Percentiles rank a stretch among this genome's conserved stretches.
Conservation (phyloP, 495 filamentous ascomycete genomes). For the Xylaria castorea region DNA sequence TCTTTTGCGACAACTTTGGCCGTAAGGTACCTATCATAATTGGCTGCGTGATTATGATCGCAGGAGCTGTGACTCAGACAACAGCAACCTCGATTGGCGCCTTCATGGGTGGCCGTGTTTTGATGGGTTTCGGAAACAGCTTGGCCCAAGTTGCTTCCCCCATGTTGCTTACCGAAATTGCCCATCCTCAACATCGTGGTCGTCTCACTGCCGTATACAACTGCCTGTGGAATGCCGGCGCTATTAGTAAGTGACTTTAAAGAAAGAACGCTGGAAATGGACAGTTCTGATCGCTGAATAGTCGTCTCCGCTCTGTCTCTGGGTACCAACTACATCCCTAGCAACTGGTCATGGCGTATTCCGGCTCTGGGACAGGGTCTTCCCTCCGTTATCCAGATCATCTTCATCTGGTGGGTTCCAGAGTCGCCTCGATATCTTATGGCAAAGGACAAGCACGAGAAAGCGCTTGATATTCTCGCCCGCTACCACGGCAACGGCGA, state of each 20-base stretch:
- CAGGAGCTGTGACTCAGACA: constrained; percentile 65
- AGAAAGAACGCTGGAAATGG: not conserved
- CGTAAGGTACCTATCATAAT: constrained; percentile 66
- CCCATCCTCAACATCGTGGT: constrained; percentile 71
- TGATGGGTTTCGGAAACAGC: constrained; percentile 66
- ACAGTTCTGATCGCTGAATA: constrained; percentile 21
- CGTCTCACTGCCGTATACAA: constrained; percentile 72
- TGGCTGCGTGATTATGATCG: constrained; percentile 69
- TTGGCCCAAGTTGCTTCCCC: constrained; percentile 67
- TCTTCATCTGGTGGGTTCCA: constrained; percentile 64
- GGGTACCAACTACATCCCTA: constrained; percentile 56
- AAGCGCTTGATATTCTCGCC: constrained; percentile 65
- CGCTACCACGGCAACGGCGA: constrained; percentile 66
- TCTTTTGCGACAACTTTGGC: constrained; percentile 66
- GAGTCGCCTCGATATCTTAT: constrained; percentile 71
- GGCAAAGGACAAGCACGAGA: constrained; percentile 67
- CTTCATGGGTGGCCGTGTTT: constrained; percentile 53
- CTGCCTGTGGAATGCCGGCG: constrained; percentile 66
- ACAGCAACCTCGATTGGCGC: constrained; percentile 52
- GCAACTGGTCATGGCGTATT: constrained; percentile 60
- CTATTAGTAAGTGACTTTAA: constrained; percentile 45
- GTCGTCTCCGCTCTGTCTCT: constrained; percentile 60
- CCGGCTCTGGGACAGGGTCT: constrained; percentile 60
- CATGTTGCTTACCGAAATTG: constrained; percentile 68
- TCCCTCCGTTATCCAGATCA: constrained; percentile 57